Base-by-base conservation (phyloP, 1,284 basidiomycete species). In the Ceratobasidium sp. region DNA sequence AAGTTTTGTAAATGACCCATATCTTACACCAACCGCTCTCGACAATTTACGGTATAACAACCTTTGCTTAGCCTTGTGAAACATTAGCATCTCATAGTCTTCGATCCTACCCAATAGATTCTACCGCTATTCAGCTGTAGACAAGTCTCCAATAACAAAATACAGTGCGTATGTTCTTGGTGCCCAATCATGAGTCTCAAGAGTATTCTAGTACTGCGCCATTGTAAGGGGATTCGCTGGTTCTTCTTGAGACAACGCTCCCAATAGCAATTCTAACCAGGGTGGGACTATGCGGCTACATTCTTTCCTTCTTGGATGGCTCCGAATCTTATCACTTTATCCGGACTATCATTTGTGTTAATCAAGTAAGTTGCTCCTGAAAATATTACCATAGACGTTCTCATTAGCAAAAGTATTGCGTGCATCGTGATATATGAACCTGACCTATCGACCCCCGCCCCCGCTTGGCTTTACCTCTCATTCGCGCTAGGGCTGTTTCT, bases 241-340 rank as follows among this genome's bases (percentile, higher is more conserved):
- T 43, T 46, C 26, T 36, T 32, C 8, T 46, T 28, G n/a, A 18
- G 58, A 30, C 16, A 43, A 55, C 16, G 45, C 32, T 30, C 52
- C 28, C 5, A 30, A 39, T 39, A n/a, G 32, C 23, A 41, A 39
- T 28, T 10, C 41, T 10, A 64, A 23, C n/a, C 32, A 76, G 76
- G 75, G 72, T 76, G 75, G 71, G 75, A 77, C 46, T 64, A 75
- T 59, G 76, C 75, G 18, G 74, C 74, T 10, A 72, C 72, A 21
- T 50, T 74, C 3, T 77, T 77, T 55, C 77, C 77, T 4, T 64
- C 73, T 61, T 76, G 74, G 72, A 76, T 76, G 74, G 77, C 77
- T 28, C 77, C 77, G 14, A 76, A 77, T 62, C 59, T 76, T 39
- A 77, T 77, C 58, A 77, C 77, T 16, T 48, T 76, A n/a, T 36